Conservation (phyloP, 148 eudicot genomes). For the Agrostemma githago region DNA sequence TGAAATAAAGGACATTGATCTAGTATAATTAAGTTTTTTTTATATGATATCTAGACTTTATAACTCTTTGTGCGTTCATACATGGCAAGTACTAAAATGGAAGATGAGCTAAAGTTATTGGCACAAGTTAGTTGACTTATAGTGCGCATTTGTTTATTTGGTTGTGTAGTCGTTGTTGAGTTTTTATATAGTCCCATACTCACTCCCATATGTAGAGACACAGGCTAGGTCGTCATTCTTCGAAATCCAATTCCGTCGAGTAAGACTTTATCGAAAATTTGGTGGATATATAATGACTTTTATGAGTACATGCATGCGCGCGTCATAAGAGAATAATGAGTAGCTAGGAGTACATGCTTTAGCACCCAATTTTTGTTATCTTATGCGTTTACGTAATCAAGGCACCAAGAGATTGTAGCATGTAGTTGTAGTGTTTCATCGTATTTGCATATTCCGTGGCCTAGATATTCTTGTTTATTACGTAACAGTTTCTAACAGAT, state of each 20-base stretch:
- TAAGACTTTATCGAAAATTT: too few relatives aligned
- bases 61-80: background rate
- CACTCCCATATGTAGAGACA: background rate
- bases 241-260: background rate
- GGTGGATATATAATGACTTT: too few relatives aligned
- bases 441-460: too few relatives aligned
- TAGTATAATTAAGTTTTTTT: background rate
- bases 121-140: slow-evolving; percentile 17
- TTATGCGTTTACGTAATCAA: too few relatives aligned
- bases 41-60: background rate
- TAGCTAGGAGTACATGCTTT: background rate
- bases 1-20: background rate
- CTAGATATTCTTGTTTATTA: too few relatives aligned
- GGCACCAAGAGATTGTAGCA: too few relatives aligned
- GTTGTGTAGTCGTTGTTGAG: background rate
- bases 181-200: background rate
- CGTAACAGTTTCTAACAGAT: too few relatives aligned
- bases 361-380: too few relatives aligned
- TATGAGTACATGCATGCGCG: background rate
- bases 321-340: background rate
- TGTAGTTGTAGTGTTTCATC: too few relatives aligned
- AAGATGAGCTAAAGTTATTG: slow-evolving; percentile 20
- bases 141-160: slow-evolving; percentile 1
- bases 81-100: slow-evolving; percentile 9
- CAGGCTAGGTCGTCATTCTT: background rate